A percentile compares a stretch with the other conserved stretches of the same genome.
These are phyloP conservation scores for Amanita jacksonii DNA, from an alignment of 768 basidiomycete species.

Conservation along the genomic window DNA sequence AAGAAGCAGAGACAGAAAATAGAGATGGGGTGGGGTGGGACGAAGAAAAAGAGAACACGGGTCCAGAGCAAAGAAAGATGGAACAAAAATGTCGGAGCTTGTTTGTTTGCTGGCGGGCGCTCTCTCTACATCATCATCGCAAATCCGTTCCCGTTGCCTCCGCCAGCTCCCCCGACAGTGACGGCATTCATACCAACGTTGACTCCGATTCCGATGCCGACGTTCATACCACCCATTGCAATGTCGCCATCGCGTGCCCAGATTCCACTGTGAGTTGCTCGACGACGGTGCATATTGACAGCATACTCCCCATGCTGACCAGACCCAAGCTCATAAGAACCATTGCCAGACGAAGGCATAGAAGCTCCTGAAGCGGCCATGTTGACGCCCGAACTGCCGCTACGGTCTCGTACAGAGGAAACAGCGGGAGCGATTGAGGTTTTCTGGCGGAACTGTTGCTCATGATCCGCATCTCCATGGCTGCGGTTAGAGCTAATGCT, in stretches of 20 bases:
- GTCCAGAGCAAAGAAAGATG: constrained; percentile 4
- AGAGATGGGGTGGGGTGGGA: constrained; percentile 8
- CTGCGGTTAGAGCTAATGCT: background rate
- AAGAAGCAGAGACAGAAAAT: background rate
- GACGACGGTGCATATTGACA: background rate
- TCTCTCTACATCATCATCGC: constrained; percentile 16
- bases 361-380: background rate
- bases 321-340: constrained; percentile 2
- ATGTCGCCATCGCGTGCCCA: constrained; percentile 7
- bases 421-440: background rate
- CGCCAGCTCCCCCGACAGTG: constrained; percentile 13
- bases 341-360: background rate
- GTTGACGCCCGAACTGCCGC: constrained; percentile 3
- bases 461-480: background rate
- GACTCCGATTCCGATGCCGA: constrained; percentile 11
- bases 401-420: constrained; percentile 6
- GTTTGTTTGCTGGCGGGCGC: background rate
- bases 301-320: background rate
- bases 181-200: constrained; percentile 11
- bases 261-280: background rate
- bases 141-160: constrained; percentile 14
- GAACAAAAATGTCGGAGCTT: background rate
- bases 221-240: constrained; percentile 8
- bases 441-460: background rate
- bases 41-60: background rate